Evolutionary conservation across 179 eudicot genomes (phyloP).

Genomic region (Silene coronaria): DNA sequence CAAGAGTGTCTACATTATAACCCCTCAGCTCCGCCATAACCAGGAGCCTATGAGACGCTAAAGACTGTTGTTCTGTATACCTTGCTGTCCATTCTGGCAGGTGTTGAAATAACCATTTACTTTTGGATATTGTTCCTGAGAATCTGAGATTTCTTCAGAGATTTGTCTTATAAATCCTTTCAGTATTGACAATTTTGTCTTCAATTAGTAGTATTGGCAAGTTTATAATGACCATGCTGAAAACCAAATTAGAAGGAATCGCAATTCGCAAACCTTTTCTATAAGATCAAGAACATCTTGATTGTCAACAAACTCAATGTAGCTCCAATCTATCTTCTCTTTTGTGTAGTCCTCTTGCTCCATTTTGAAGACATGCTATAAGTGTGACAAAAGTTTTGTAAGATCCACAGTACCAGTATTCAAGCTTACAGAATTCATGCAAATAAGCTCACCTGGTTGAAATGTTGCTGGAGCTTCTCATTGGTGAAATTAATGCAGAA

Average conservation of each 20-base stretch:
- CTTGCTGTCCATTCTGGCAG: background rate
- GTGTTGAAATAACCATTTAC: background rate
- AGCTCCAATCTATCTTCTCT: slow-evolving; percentile 95
- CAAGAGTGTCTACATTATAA: background rate
- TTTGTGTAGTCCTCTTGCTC: slow-evolving; percentile 97
- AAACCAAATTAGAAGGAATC: slow-evolving; percentile 11
- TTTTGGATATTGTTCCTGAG: background rate
- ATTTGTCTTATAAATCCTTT: background rate
- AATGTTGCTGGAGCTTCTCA: slow-evolving; percentile 97
- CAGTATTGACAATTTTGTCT: background rate
- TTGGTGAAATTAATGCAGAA: slow-evolving; percentile 93
- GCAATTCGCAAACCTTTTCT: slow-evolving; percentile 55
- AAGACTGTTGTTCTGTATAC: background rate
- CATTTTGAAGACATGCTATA: slow-evolving; percentile 97
- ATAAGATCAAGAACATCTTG: slow-evolving; percentile 99
- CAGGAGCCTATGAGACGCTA: background rate
- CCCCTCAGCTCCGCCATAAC: background rate
- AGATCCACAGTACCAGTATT: slow-evolving; percentile 4
- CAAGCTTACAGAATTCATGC: background rate
- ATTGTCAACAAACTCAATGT: slow-evolving; percentile 95
- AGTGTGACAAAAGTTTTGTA: slow-evolving; percentile 15
- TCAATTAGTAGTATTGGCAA: background rate
- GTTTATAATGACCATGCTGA: background rate
- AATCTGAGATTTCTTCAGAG: slow-evolving; percentile 3
- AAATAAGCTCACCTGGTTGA: slow-evolving; percentile 60